Conservation (phyloP, 2,329 filamentous ascomycete species). For the Chalara sp. region DNA sequence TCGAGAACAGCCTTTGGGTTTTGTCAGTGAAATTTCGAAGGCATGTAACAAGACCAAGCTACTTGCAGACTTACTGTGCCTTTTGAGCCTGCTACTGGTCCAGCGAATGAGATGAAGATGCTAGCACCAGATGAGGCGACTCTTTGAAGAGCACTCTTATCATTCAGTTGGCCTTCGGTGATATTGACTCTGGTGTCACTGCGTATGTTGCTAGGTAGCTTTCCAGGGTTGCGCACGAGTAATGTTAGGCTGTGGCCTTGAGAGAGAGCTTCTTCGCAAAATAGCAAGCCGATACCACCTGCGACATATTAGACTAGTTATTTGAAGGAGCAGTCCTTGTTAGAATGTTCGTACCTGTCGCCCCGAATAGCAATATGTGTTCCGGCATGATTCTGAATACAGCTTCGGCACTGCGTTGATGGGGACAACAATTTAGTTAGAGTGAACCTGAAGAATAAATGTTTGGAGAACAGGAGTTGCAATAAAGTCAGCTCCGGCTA, state of each 20-base stretch:
- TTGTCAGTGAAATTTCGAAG: neutral
- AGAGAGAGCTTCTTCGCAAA: neutral
- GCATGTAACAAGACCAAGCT: neutral
- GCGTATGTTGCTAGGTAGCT: neutral
- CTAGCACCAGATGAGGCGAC: neutral
- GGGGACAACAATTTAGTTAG: too few species aligned
- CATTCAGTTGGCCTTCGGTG: neutral
- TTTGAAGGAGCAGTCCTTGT: too few species aligned
- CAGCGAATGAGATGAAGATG: conserved; percentile 1
- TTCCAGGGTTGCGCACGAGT: neutral
- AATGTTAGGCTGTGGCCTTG: neutral
- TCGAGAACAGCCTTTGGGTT: neutral
- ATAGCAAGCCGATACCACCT: neutral
- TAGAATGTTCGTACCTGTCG: too few species aligned
- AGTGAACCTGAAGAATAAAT: too few species aligned
- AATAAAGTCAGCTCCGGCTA: too few species aligned
- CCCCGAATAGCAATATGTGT: too few species aligned
- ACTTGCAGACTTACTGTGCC: conserved; percentile 1
- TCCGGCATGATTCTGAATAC: too few species aligned
- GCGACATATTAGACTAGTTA: too few species aligned
- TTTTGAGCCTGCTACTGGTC: neutral
- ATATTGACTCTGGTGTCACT: neutral
- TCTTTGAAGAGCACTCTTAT: neutral
- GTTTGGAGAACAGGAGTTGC: too few species aligned
- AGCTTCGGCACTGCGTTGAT: too few species aligned